These are phyloP conservation scores for Triangularia setosa DNA, from an alignment of 2,329 filamentous ascomycete genomes.

Conservation along the genomic window DNA sequence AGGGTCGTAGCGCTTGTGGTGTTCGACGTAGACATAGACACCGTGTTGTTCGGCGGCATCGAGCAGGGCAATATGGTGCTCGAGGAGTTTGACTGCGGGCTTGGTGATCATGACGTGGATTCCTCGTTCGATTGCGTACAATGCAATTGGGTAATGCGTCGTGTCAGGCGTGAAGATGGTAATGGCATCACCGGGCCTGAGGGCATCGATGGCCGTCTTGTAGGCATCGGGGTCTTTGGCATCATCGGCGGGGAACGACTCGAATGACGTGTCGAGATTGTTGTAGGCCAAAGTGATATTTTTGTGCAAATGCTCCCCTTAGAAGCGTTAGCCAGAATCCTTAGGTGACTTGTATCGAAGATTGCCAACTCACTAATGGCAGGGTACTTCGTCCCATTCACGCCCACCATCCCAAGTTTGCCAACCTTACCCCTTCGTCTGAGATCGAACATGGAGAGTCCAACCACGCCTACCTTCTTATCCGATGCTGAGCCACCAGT, in stretches of 20 bases:
- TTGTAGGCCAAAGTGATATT: conserved; percentile 91
- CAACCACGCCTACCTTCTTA: conserved; percentile 95
- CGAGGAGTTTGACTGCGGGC: conserved; percentile 80
- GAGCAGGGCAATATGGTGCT: conserved; percentile 74
- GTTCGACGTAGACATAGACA: conserved; percentile 90
- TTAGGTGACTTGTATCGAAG: not conserved
- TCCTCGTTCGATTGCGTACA: conserved; percentile 83
- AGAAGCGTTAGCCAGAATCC: conserved; percentile 6
- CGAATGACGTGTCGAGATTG: conserved; percentile 78
- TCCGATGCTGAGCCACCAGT: conserved; percentile 79
- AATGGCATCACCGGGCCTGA: conserved; percentile 79
- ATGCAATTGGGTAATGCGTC: conserved; percentile 85
- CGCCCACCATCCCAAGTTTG: conserved; percentile 83
- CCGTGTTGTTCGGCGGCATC: conserved; percentile 66
- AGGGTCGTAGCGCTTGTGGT: conserved; percentile 95
- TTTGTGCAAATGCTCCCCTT: conserved; percentile 76
- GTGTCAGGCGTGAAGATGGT: conserved; percentile 95
- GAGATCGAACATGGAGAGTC: conserved; percentile 83
- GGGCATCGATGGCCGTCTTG: conserved; percentile 80
- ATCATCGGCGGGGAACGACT: conserved; percentile 75
- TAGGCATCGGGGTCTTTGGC: conserved; percentile 74
- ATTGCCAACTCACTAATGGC: conserved; percentile 68
- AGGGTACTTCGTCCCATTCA: conserved; percentile 83
- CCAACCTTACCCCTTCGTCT: conserved; percentile 83
- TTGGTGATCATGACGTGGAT: conserved; percentile 94